Evolutionary conservation across 2,329 filamentous ascomycete species (phyloP).

Genomic region (Pyrenochaeta sp.): DNA sequence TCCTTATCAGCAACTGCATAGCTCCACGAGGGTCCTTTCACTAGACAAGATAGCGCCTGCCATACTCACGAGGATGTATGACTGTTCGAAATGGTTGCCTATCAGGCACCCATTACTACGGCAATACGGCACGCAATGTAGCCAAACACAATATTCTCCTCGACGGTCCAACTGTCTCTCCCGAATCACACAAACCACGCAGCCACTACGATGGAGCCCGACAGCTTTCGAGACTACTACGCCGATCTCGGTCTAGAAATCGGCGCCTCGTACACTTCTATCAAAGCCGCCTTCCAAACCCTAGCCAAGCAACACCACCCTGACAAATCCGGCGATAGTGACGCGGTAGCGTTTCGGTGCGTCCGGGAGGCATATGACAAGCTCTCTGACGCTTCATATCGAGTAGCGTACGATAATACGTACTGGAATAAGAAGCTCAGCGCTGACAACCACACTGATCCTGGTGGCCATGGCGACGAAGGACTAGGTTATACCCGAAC

Average conservation of each 20-base stretch:
- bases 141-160: not conserved
- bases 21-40: not conserved
- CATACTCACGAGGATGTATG: not conserved
- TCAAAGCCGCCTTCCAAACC: constrained; percentile 96
- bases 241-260: constrained; percentile 80
- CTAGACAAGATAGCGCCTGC: not conserved
- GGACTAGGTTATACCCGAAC: constrained; percentile 1
- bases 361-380: constrained; percentile 24
- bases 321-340: constrained; percentile 79
- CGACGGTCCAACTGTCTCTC: not conserved
- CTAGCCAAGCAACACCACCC: constrained; percentile 95
- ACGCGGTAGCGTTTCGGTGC: constrained; percentile 16
- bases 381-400: constrained; percentile 12
- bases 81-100: constrained; percentile 2
- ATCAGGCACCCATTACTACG: not conserved
- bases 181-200: not conserved
- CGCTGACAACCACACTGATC: not conserved
- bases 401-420: constrained; percentile 15
- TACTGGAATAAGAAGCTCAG: constrained; percentile 4
- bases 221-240: constrained; percentile 75
- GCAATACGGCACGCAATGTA: not conserved
- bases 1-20: not conserved
- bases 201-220: not conserved
- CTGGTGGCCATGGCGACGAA: not conserved
- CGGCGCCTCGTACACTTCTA: constrained; percentile 77